Evolutionary conservation across 768 basidiomycete species (phyloP), one percentile per base, ranked within the genome.

Genomic region (Suillus sp.): DNA sequence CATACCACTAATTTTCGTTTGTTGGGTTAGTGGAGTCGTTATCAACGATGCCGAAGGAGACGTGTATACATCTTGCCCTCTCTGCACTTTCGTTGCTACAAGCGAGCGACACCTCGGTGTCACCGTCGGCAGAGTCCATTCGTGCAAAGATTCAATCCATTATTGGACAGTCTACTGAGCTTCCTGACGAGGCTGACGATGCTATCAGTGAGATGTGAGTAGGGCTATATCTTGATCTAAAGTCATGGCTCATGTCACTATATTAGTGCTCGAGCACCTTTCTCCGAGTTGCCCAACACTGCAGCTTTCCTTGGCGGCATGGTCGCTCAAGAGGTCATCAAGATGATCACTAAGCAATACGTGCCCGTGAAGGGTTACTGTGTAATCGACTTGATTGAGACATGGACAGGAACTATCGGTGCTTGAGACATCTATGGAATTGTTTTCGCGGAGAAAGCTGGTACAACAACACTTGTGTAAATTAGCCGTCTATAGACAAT

Each of bases 341-440:
- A 99, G 83, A 83, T 99, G 78, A 90, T 96, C 70, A 99, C 96
- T 62, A 88, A 87, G 70, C 97, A 99, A 76, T 99, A 99, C 72
- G 84, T 96, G 16, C 96, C 97, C 9, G 84, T 96, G 66, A 86
- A 90, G 65, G 92, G 93, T 16, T 90, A 89, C 67, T 92, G 91
- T 68, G 82, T 93, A 27, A 79, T 96, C 55, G 95, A 99, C 77
- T 82, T 97, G 65, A 82, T 93, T 34, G 90, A 90, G 59, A 87
- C 86, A 22, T 89, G 86, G 87, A 92, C 91, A 6, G 90, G 89
- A 14, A 67, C 79, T 32, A 75, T 89, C 34, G 74, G 75, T 14
- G 60, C 65, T 42, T 75, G 57, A 70, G 5, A 14, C 25, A 57
- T 40, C 10, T 9, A 20, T 40, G 27, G 3, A 40, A 11, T 27